These are phyloP conservation scores for Cladorrhinum sp. DNA, from an alignment of 2,329 filamentous ascomycete genomes.

Conservation along the genomic window DNA sequence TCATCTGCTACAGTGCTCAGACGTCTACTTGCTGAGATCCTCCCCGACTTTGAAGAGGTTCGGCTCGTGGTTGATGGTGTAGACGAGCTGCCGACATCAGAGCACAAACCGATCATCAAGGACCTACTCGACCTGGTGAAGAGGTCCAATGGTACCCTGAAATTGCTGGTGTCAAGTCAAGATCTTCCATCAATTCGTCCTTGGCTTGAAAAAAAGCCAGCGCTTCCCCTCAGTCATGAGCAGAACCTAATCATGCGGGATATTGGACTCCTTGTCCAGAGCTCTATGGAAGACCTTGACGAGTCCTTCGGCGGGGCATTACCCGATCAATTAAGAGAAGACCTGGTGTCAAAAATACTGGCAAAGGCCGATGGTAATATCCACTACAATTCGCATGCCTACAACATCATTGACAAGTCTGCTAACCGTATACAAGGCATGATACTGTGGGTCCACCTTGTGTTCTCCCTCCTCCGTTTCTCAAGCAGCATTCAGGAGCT, in stretches of 20 bases:
- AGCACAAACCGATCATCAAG: neutral
- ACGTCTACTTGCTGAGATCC: neutral
- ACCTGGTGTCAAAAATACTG: neutral
- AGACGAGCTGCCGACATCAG: neutral
- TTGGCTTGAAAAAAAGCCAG: neutral
- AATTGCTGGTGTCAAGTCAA: neutral
- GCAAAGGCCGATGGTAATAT: neutral
- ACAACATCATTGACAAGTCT: too few species aligned
- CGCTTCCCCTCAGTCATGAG: neutral
- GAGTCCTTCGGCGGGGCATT: neutral
- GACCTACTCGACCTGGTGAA: neutral
- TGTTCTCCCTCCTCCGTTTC: neutral
- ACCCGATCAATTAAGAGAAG: neutral
- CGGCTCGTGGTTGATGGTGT: neutral
- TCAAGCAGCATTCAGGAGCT: neutral
- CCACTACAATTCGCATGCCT: too few species aligned
- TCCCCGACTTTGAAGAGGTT: neutral
- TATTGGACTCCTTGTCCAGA: neutral
- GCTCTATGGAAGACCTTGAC: neutral
- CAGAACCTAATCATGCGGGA: neutral
- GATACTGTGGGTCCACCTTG: neutral
- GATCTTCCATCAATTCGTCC: neutral
- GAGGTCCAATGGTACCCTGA: neutral
- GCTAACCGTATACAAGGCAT: neutral
- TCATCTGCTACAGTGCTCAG: neutral